Percentiles rank a stretch among this genome's conserved stretches.
Evolutionary conservation across 352 stramenopile genomes (phyloP).

Genomic region (Phytophthora hibernalis): DNA sequence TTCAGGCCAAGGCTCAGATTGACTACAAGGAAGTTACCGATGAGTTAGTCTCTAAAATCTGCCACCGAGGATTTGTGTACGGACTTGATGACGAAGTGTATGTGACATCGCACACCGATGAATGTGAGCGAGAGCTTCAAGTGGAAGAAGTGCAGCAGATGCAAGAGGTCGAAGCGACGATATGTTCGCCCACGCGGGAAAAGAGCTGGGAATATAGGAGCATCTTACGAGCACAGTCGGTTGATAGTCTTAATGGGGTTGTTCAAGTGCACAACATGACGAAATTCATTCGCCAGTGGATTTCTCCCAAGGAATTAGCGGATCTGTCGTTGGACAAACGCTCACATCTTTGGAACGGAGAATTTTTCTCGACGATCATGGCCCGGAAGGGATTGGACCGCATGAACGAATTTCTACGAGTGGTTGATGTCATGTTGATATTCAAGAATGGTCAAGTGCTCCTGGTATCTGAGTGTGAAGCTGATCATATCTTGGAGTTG

Average conservation of each 20-base stretch:
- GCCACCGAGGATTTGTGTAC: slow-evolving; percentile 13
- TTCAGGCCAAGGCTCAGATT: slow-evolving; percentile 9
- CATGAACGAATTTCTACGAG: slow-evolving; percentile 26
- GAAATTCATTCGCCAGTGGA: background rate
- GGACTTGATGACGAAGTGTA: slow-evolving; percentile 45
- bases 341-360: slow-evolving; percentile 9
- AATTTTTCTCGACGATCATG: slow-evolving; percentile 49
- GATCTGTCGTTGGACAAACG: slow-evolving; percentile 12
- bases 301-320: slow-evolving; percentile 10
- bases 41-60: slow-evolving; percentile 16
- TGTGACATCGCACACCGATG: slow-evolving; percentile 41
- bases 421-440: slow-evolving; percentile 41
- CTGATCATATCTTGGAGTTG: slow-evolving; percentile 1
- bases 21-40: slow-evolving; percentile 37
- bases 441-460: slow-evolving; percentile 41
- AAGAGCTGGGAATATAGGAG: slow-evolving; percentile 29
- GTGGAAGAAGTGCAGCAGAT: slow-evolving; percentile 34
- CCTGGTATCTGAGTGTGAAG: slow-evolving; percentile 4
- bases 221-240: slow-evolving; percentile 2
- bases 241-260: background rate
- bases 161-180: background rate
- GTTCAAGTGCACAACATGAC: background rate
- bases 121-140: slow-evolving; percentile 63
- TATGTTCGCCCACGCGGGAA: background rate
- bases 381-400: background rate